Evolutionary conservation across 139 green algal genomes (phyloP).

Genomic region (Desmodesmus armatus): DNA sequence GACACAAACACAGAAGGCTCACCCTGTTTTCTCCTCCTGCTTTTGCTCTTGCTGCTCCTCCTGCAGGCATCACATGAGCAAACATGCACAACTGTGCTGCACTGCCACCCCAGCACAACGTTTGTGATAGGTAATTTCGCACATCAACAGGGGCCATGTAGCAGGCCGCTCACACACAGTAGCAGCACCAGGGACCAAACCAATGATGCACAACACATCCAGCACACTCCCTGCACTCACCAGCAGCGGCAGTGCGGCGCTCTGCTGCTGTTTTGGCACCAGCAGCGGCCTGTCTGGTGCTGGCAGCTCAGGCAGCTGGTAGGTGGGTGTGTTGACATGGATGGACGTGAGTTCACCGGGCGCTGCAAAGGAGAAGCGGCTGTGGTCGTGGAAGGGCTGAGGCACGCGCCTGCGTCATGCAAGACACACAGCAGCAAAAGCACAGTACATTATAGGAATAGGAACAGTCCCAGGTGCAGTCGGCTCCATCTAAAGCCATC

Average conservation of each 20-base stretch:
- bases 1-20: too few species aligned
- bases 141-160: too few species aligned
- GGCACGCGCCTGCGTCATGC: conserved; percentile 41
- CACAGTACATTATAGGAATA: too few species aligned
- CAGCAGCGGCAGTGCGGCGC: not conserved
- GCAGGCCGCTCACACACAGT: too few species aligned
- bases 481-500: too few species aligned
- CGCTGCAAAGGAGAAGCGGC: conserved; percentile 21
- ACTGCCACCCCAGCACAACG: too few species aligned
- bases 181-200: too few species aligned
- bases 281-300: conserved; percentile 22
- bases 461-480: too few species aligned
- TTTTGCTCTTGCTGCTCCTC: not conserved
- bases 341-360: conserved; percentile 20
- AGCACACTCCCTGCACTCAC: not conserved
- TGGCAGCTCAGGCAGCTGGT: conserved; percentile 40
- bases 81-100: too few species aligned
- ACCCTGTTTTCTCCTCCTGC: conserved; percentile 24
- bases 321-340: conserved; percentile 30
- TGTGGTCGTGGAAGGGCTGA: conserved; percentile 34
- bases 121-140: too few species aligned
- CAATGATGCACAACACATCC: too few species aligned
- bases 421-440: not conserved
- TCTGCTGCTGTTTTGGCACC: not conserved
- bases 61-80: conserved; percentile 8